phyloP scores from a whole-genome alignment of 2,329 filamentous ascomycete genomes.

The Aspergillus sp. region DNA sequence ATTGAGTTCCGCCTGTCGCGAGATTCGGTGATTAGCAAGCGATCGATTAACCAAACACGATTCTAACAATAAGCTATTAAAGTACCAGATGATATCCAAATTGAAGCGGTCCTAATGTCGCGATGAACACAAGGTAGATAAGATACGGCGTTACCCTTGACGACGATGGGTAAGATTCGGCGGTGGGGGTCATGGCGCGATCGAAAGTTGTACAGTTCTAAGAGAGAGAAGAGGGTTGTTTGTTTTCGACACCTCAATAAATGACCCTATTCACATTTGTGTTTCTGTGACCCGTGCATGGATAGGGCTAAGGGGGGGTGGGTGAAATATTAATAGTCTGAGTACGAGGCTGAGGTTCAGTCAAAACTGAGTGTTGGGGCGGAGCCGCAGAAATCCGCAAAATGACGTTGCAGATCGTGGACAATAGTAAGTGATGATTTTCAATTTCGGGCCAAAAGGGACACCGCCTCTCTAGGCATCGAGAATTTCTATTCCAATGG shows the following conservation, averaged over 20 bases:
- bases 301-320: no score
- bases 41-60: not conserved
- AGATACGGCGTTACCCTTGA: conserved; percentile 66
- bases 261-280: no score
- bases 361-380: no score
- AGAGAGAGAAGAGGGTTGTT: not conserved
- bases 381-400: no score
- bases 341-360: no score
- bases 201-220: not conserved
- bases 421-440: no score
- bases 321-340: no score
- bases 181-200: not conserved
- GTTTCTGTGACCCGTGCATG: no score
- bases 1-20: conserved; percentile 77
- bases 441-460: not conserved
- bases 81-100: conserved; percentile 88
- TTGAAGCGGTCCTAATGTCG: conserved; percentile 82
- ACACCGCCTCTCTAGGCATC: no score
- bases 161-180: not conserved
- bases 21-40: not conserved
- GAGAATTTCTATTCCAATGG: no score
- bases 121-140: conserved; percentile 67
- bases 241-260: not conserved
- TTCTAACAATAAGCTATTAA: not conserved
- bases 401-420: not conserved